Percentiles rank a stretch among this genome's conserved stretches.
Evolutionary conservation across 176 grass and related monocot genomes (phyloP).

Genomic region (Secale cereale): DNA sequence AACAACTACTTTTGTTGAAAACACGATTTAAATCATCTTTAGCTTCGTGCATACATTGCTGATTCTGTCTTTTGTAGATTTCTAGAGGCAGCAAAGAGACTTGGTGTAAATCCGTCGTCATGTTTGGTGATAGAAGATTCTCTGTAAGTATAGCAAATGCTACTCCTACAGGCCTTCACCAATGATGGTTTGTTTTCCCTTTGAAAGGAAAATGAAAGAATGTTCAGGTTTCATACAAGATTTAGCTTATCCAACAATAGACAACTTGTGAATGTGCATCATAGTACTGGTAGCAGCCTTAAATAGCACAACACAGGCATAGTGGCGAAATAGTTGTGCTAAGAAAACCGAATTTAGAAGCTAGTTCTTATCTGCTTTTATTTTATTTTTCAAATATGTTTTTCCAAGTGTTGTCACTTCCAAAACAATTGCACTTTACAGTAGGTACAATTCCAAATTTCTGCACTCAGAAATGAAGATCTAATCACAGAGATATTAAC

Average conservation of each 20-base stretch:
- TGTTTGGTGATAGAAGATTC: constrained; percentile 91
- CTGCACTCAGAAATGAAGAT: not conserved
- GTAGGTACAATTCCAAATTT: not conserved
- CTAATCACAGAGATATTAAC: not conserved
- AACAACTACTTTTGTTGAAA: not conserved
- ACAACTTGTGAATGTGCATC: not conserved
- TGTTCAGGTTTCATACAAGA: not conserved
- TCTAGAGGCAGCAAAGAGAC: constrained; percentile 69
- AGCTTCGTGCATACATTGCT: not conserved
- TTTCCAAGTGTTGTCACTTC: not conserved
- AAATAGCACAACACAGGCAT: not conserved
- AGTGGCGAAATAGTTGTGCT: not conserved
- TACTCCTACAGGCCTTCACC: not conserved
- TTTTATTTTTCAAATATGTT: not conserved
- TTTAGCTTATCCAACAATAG: not conserved
- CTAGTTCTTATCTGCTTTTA: not conserved
- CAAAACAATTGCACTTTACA: not conserved
- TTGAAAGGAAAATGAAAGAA: not conserved
- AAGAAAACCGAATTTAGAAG: not conserved
- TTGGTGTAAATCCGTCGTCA: constrained; percentile 55
- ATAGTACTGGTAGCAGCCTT: not conserved
- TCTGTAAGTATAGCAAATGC: constrained; percentile 39
- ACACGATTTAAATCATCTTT: not conserved
- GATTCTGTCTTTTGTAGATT: constrained; percentile 46
- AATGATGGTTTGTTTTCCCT: not conserved